These are phyloP conservation scores for Zancudomyces culisetae DNA, from an alignment of 371 early-diverging fungal species.

Conservation along the genomic window DNA sequence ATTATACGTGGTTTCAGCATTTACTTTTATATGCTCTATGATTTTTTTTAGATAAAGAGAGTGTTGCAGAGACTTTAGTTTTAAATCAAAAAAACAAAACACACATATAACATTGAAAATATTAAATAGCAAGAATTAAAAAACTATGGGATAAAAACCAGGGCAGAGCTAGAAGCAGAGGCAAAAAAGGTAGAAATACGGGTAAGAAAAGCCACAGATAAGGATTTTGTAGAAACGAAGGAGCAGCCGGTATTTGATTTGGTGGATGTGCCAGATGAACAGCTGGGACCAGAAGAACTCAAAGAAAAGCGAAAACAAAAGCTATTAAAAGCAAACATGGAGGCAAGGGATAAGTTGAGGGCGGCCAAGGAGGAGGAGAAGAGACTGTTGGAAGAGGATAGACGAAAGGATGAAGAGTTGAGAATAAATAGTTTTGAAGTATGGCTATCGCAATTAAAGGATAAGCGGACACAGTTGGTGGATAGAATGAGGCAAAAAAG, in stretches of 20 bases:
- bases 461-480: conserved; percentile 31
- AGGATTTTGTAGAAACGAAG: conserved; percentile 53
- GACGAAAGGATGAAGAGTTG: conserved; percentile 47
- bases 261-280: conserved; percentile 59
- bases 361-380: conserved; percentile 60
- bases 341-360: conserved; percentile 57
- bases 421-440: conserved; percentile 39
- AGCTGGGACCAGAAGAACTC: conserved; percentile 47
- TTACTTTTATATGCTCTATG: no score
- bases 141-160: conserved; percentile 39
- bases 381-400: conserved; percentile 31
- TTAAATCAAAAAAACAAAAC: no score
- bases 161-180: conserved; percentile 48
- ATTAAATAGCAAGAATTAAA: no score
- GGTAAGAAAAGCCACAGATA: conserved; percentile 52
- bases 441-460: conserved; percentile 51
- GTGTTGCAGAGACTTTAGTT: no score
- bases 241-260: conserved; percentile 43
- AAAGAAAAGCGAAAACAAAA: conserved; percentile 74
- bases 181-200: conserved; percentile 44
- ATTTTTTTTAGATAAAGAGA: no score
- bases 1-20: no score
- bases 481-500: conserved; percentile 42
- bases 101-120: no score
- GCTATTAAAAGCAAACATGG: conserved; percentile 59